phyloP scores from a whole-genome alignment of 2,329 filamentous ascomycete species.

The Penicillium sp. region DNA sequence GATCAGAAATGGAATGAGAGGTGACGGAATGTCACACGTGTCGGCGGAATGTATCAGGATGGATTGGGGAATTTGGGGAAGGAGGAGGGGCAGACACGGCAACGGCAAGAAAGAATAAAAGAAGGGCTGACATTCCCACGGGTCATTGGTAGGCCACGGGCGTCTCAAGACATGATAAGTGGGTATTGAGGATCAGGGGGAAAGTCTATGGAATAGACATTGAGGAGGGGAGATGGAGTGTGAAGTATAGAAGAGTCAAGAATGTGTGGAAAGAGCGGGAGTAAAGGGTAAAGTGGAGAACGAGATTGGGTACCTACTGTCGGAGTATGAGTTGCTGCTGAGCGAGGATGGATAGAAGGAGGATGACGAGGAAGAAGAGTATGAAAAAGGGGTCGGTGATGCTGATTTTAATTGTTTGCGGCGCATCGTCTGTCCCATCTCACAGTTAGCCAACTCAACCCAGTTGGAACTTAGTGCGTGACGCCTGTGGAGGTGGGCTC shows the following conservation, averaged over 20 bases:
- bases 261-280: neutral
- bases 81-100: neutral
- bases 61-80: conserved; percentile 1
- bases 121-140: neutral
- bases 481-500: neutral
- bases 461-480: neutral
- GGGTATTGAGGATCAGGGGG: neutral
- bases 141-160: neutral
- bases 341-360: conserved; percentile 35
- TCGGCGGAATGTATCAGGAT: conserved; percentile 19
- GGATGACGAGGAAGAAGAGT: conserved; percentile 27
- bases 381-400: conserved; percentile 20
- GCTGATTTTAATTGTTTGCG: conserved; percentile 19
- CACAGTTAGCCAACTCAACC: neutral
- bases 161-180: neutral
- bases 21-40: conserved; percentile 33
- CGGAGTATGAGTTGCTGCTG: conserved; percentile 20
- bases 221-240: neutral
- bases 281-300: too few species aligned
- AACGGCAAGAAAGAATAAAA: neutral
- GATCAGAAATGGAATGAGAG: conserved; percentile 29
- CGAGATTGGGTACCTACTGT: conserved; percentile 11
- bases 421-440: conserved; percentile 2
- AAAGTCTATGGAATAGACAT: conserved; percentile 8
- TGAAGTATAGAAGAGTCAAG: neutral